Evolutionary conservation across 805 yeast genomes (phyloP).

Genomic region (Candida quercuum): DNA sequence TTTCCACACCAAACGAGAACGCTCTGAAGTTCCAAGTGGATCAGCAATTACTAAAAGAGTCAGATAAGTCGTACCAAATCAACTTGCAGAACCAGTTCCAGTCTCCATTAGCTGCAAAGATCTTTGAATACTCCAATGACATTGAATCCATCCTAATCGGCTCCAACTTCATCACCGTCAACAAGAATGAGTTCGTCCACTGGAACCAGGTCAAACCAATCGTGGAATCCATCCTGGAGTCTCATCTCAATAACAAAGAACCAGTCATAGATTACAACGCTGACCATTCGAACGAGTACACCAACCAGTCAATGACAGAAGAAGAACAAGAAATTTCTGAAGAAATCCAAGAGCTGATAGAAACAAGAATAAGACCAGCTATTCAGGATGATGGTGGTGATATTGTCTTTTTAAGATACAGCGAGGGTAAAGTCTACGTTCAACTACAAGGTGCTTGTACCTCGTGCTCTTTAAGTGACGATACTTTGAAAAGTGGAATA

Average conservation of each 20-base stretch:
- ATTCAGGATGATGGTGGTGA: conserved; percentile 99
- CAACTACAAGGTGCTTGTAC: conserved; percentile 95
- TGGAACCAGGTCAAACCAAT: conserved; percentile 74
- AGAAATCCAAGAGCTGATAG: conserved; percentile 87
- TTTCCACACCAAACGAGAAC: conserved; percentile 70
- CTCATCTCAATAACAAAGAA: conserved; percentile 27
- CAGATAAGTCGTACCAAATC: conserved; percentile 19
- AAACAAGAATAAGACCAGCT: conserved; percentile 94
- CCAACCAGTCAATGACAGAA: conserved; percentile 31
- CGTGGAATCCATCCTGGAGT: conserved; percentile 43
- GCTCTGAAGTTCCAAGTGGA: conserved; percentile 58
- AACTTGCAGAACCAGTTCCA: conserved; percentile 24
- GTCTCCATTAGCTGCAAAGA: conserved; percentile 58
- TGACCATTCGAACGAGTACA: background rate
- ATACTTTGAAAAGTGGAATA: conserved; percentile 91
- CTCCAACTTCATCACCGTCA: conserved; percentile 66
- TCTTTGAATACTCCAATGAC: conserved; percentile 49
- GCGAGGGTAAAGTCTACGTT: conserved; percentile 80
- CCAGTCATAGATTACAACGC: conserved; percentile 17
- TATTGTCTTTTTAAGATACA: conserved; percentile 80
- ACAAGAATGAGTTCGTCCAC: conserved; percentile 56
- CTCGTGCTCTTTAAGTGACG: conserved; percentile 84
- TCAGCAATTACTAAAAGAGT: conserved; percentile 27
- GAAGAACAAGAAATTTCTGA: conserved; percentile 77
- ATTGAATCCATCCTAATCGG: conserved; percentile 74